Evolutionary conservation across 495 filamentous ascomycete species (phyloP), one percentile per base, ranked within the genome.

Genomic region (Daldinia decipiens): DNA sequence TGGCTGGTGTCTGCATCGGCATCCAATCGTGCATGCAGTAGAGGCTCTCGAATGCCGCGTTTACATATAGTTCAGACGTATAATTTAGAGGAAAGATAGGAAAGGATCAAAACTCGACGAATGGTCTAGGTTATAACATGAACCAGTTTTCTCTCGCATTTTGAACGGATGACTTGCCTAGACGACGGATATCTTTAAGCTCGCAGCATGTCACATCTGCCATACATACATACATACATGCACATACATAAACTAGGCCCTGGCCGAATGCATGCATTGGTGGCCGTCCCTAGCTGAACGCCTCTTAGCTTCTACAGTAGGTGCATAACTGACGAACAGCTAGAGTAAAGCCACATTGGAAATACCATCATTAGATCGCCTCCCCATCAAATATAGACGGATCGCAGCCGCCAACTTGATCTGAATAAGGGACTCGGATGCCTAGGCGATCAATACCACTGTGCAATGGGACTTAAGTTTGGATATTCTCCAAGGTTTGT

Each of bases 191-290:
- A 62, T 73, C 54, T 65, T 69, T 68, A 73, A 72, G 34, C 70
- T 72, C 65, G 65, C 70, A 72, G 70, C 57, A 62, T 73, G 70
- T 66, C 70, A 73, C 70, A 68, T 73, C 65, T 73, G 70, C 65
- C 70, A 73, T 70, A 72, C 72, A 51, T 70, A 72, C 72, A 51
- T 70, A 72, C 72, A 51, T 66, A 70, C 62, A 65, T 64, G 62
- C 65, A 64, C 74, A 76, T 65, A 74, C 63, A 71, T 68, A 75
- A 64, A 72, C 60, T 72, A 67, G 76, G 76, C 76, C 77, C 75
- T 79, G 78, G 71, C 74, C 76, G 73, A 78, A 65, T 75, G 77
- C 79, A 82, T 82, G 79, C 80, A 81, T 82, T 80, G 79, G 80
- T 68, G 77, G 76, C 80, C 78, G 76, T 76, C 62, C 73, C 70